Evolutionary conservation across 371 early-diverging fungal species (phyloP).

Genomic region (Quaeritorhiza haematococci): DNA sequence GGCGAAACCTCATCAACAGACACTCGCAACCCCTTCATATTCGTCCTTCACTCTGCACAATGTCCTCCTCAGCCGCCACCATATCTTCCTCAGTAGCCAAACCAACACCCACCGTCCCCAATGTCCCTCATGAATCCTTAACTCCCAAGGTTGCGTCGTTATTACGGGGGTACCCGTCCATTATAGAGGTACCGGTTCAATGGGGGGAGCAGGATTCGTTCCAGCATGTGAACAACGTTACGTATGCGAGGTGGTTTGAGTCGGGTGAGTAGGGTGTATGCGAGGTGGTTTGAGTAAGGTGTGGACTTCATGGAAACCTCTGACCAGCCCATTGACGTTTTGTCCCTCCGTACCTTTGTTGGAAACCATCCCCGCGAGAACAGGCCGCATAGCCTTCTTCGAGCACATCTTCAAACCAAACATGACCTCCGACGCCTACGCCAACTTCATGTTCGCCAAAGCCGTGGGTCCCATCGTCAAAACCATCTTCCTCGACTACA

Average conservation of each 20-base stretch:
- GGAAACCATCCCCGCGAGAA: too few species aligned
- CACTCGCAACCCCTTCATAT: too few species aligned
- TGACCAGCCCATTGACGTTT: too few species aligned
- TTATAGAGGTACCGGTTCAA: neutral
- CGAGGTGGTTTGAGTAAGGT: neutral
- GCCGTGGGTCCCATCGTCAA: neutral
- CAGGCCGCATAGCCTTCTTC: too few species aligned
- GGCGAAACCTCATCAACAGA: too few species aligned
- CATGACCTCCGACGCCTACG: neutral
- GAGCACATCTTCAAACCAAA: neutral
- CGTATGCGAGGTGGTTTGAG: neutral
- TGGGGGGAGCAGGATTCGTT: neutral
- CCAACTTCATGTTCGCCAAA: neutral
- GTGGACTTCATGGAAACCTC: neutral
- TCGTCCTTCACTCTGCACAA: too few species aligned
- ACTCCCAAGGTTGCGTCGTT: neutral
- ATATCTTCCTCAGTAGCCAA: too few species aligned
- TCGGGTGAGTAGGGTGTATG: neutral
- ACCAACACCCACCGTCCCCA: too few species aligned
- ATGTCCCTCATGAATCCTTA: too few species aligned
- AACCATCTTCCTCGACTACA: neutral
- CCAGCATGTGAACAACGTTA: constrained; percentile 2
- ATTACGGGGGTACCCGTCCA: neutral
- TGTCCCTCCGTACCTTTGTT: too few species aligned
- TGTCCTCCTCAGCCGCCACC: too few species aligned